Conservation (phyloP, 495 filamentous ascomycete genomes). For the Wilcoxina mikolae region DNA sequence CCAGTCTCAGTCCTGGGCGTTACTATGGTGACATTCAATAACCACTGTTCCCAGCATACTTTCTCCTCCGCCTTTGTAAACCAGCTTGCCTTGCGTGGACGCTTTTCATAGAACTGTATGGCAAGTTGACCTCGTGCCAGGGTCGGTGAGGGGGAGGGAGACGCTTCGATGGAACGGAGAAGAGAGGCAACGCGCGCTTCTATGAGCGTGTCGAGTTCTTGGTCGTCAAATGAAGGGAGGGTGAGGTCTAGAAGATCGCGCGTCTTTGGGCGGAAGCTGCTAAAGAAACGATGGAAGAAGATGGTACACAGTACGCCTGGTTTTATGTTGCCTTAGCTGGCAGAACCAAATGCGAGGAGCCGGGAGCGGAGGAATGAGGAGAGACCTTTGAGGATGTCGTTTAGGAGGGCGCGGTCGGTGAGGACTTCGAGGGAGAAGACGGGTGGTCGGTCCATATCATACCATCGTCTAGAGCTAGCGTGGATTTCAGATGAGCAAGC, state of each 20-base stretch:
- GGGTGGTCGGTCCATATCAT: slow-evolving; percentile 42
- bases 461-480: no score
- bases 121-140: slow-evolving; percentile 24
- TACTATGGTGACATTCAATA: slow-evolving; percentile 75
- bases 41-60: slow-evolving; percentile 94
- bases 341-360: background rate
- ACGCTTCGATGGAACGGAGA: slow-evolving; percentile 39
- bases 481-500: no score
- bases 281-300: slow-evolving; percentile 98
- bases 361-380: background rate
- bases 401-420: slow-evolving; percentile 64
- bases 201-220: slow-evolving; percentile 80
- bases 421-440: slow-evolving; percentile 77
- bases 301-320: slow-evolving; percentile 88
- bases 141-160: background rate
- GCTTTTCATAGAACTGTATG: slow-evolving; percentile 92
- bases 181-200: slow-evolving; percentile 68
- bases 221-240: slow-evolving; percentile 74
- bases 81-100: slow-evolving; percentile 59
- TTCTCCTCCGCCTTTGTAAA: slow-evolving; percentile 70
- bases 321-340: background rate
- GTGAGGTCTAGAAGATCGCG: slow-evolving; percentile 87
- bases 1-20: slow-evolving; percentile 78
- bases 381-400: slow-evolving; percentile 85
- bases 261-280: slow-evolving; percentile 63